phyloP scores from a whole-genome alignment of 805 yeast species.

The Cyberlindnera maclurae region DNA sequence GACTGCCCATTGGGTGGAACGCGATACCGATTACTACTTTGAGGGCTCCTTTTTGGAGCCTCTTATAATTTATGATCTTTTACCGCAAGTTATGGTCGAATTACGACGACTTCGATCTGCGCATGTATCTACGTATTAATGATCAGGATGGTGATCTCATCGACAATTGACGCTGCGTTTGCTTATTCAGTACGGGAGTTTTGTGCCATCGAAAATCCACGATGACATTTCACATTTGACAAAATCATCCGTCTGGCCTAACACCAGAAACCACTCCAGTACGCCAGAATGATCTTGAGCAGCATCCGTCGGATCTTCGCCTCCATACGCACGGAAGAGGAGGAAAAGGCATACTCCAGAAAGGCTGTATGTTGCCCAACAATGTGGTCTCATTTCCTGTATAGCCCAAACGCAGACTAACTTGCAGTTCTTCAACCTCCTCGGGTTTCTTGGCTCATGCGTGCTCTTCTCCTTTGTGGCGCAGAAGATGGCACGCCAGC shows the following conservation, averaged over 20 bases:
- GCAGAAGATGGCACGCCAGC: conserved; percentile 36
- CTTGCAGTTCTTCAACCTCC: conserved; percentile 52
- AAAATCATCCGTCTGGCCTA: too few species aligned
- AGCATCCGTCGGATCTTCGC: conserved; percentile 74
- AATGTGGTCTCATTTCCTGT: not conserved
- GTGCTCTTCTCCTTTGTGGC: conserved; percentile 77
- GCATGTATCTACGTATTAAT: too few species aligned
- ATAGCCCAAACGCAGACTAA: not conserved
- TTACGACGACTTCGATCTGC: too few species aligned
- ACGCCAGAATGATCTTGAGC: conserved; percentile 48
- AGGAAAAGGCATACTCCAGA: conserved; percentile 69
- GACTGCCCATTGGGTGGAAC: conserved; percentile 34
- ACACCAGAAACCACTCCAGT: too few species aligned
- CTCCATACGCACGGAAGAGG: conserved; percentile 80
- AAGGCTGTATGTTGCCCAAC: conserved; percentile 41
- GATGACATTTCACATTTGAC: too few species aligned
- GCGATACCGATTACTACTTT: conserved; percentile 57
- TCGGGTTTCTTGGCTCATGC: conserved; percentile 78
- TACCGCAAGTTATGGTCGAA: too few species aligned
- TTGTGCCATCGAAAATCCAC: too few species aligned
- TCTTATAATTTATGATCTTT: too few species aligned
- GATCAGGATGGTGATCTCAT: too few species aligned
- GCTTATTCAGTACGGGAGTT: too few species aligned
- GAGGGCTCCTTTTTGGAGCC: conserved; percentile 31
- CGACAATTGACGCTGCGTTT: too few species aligned